A percentile compares a stretch with the other conserved stretches of the same genome.
Evolutionary conservation across 257 asterid genomes (phyloP).

Genomic region (Nicotiana otophora): DNA sequence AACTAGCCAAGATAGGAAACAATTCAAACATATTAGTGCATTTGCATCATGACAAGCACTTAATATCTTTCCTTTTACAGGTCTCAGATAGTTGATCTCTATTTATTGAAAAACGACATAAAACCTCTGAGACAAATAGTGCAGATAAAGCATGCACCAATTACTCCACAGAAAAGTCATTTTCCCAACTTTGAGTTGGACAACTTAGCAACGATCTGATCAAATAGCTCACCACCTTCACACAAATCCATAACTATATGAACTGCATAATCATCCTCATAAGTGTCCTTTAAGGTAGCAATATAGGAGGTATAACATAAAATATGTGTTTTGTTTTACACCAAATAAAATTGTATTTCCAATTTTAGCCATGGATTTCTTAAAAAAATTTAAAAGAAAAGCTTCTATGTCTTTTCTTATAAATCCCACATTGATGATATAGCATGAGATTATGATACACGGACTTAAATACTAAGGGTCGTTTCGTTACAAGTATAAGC

Average conservation of each 20-base stretch:
- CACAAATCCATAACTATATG: conserved; percentile 50
- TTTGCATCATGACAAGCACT: not conserved
- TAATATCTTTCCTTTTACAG: not conserved
- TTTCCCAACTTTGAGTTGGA: not conserved
- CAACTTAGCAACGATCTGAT: conserved; percentile 31
- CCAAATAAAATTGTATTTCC: no score
- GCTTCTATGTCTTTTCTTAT: no score
- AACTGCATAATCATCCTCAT: conserved; percentile 42
- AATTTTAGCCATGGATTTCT: no score
- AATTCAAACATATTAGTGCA: not conserved
- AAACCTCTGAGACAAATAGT: not conserved
- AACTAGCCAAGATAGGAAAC: not conserved
- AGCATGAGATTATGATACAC: no score
- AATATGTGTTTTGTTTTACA: no score
- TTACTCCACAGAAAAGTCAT: not conserved
- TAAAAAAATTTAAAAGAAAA: no score
- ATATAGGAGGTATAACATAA: not conserved
- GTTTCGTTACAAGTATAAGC: no score
- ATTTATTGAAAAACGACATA: not conserved
- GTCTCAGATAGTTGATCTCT: not conserved
- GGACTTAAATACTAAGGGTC: no score
- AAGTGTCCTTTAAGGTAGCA: conserved; percentile 39
- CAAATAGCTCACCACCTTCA: conserved; percentile 49
- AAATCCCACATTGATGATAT: no score
- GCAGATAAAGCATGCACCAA: not conserved